Evolutionary conservation across 2,329 filamentous ascomycete genomes (phyloP).

Genomic region (Pseudocercospora fuligena): DNA sequence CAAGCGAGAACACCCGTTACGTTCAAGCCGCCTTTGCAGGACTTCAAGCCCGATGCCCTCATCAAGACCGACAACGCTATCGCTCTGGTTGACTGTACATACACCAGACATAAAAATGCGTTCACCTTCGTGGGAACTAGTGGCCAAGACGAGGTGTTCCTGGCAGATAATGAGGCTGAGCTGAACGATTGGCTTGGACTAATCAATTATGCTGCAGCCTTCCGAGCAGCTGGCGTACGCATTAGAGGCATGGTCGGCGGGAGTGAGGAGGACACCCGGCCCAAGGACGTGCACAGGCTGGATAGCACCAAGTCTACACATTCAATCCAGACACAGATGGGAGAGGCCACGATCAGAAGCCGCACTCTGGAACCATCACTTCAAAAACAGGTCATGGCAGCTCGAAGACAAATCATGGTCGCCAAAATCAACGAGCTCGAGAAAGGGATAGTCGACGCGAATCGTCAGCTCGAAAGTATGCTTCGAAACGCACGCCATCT

Average conservation of each 20-base stretch:
- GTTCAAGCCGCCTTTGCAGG: constrained; percentile 85
- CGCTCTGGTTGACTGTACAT: constrained; percentile 80
- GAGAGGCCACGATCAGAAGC: constrained; percentile 70
- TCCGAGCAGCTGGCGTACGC: constrained; percentile 86
- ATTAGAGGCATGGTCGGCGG: constrained; percentile 87
- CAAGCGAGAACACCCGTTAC: constrained; percentile 77
- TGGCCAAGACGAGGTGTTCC: constrained; percentile 84
- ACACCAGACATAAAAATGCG: constrained; percentile 94
- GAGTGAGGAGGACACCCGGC: constrained; percentile 71
- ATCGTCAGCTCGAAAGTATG: constrained; percentile 80
- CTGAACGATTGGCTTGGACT: constrained; percentile 97
- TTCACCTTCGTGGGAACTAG: constrained; percentile 89
- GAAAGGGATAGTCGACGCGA: constrained; percentile 71
- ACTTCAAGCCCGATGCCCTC: constrained; percentile 91
- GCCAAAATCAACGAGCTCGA: constrained; percentile 83
- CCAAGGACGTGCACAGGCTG: constrained; percentile 72
- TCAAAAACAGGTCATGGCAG: constrained; percentile 81
- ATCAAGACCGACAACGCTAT: constrained; percentile 95
- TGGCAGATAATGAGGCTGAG: constrained; percentile 88
- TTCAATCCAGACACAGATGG: constrained; percentile 72
- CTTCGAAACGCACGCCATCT: constrained; percentile 89
- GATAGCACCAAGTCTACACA: constrained; percentile 56
- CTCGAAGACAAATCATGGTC: constrained; percentile 79
- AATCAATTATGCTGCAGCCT: constrained; percentile 94
- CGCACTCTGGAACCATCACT: constrained; percentile 63